Base-by-base conservation (phyloP, 164 flowering plant genomes). In the Berberis thunbergii region DNA sequence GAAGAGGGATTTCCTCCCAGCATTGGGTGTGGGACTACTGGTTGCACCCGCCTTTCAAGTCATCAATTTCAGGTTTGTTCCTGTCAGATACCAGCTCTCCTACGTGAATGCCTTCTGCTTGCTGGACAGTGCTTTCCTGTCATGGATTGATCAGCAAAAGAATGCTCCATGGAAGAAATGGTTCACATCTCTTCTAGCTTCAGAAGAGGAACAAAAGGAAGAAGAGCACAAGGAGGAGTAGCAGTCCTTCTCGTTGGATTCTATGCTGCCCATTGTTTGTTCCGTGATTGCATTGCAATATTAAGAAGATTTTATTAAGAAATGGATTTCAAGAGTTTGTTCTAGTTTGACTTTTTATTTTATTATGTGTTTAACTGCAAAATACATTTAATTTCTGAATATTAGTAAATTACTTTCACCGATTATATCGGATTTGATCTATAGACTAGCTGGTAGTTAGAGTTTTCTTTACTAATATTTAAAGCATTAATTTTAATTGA, bases 1-100 rank as follows among this genome's bases (percentile, higher is more conserved):
- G 68, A 91, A 87, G 75, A 79, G 98, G 69, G 93, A 91, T 74
- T 89, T 89, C 69, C 65, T 87, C 50, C 96, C 95, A 12, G 92
- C 92, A 7, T 74, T 87, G 48, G 66, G 79, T 49, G 52, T 88
- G 67, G 91, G 83, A 69, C 96, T 94, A 41, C 89, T 84, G 39
- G 44, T 87, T 63, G 87, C 96, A 94, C 95, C 98, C 38, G 10
- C 80, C 44, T 76, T 87, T 60, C 96, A 92, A 70, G 78, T 84
- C 62, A 88, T 76, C 10, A 92, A 92, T 69, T 89, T 89, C 65
- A 82, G 96, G 12, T 92, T 54, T 65, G 62, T 92, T 56, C 96
- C 96, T 1, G 92, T 92, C 59, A 67, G 81, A 65, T 83, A 92
- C 71, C 96, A 89, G 61, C 95, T 92, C 39, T 81, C 87, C n/a